These are phyloP conservation scores for Theileria equi DNA, from an alignment of 169 alveolate species.

Conservation along the genomic window DNA sequence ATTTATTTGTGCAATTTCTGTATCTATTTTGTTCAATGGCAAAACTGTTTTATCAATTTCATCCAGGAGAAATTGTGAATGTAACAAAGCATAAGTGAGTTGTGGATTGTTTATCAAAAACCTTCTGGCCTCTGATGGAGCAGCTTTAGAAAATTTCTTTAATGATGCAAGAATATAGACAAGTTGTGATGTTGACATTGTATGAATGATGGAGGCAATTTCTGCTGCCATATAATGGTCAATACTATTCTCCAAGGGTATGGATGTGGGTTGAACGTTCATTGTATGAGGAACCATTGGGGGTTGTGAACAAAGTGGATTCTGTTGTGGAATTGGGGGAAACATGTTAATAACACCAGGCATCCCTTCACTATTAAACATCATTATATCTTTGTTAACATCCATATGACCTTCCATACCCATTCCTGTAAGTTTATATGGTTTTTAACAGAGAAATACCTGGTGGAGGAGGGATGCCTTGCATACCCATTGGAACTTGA, in stretches of 20 bases:
- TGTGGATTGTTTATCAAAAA: constrained; percentile 60
- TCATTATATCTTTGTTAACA: too few relatives aligned
- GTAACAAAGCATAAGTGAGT: constrained; percentile 54
- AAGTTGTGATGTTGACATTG: constrained; percentile 59
- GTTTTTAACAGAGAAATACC: too few relatives aligned
- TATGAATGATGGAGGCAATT: constrained; percentile 60
- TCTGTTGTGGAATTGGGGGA: too few relatives aligned
- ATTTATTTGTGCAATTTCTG: constrained; percentile 39
- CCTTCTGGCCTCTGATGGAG: constrained; percentile 47
- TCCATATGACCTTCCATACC: too few relatives aligned
- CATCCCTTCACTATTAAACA: too few relatives aligned
- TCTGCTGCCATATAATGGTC: constrained; percentile 68
- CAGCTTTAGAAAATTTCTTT: constrained; percentile 32
- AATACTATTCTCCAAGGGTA: neutral
- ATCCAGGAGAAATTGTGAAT: constrained; percentile 59
- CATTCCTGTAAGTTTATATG: too few relatives aligned
- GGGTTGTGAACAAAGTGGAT: neutral
- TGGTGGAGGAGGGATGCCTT: constrained; percentile 2
- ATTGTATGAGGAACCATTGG: constrained; percentile 6
- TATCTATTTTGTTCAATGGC: constrained; percentile 27
- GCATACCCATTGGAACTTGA: too few relatives aligned
- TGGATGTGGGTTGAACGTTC: neutral
- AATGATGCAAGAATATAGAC: constrained; percentile 43
- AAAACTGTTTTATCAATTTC: constrained; percentile 36
- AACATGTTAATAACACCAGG: too few relatives aligned